A percentile compares a stretch with the other conserved stretches of the same genome.
These are phyloP conservation scores for Neurospora discreta DNA, from an alignment of 495 filamentous ascomycete species.

Conservation along the genomic window DNA sequence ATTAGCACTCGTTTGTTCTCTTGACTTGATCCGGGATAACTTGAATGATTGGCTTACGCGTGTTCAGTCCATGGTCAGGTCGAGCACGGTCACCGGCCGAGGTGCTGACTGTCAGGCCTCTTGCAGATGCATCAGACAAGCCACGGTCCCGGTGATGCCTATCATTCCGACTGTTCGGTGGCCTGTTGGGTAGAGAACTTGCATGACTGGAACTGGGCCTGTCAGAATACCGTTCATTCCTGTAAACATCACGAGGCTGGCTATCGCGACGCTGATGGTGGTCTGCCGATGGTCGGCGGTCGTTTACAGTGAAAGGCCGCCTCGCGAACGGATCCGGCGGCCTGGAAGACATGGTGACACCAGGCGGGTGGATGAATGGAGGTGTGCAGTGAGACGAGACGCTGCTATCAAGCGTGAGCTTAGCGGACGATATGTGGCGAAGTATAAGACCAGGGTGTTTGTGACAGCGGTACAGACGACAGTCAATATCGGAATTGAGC, in stretches of 20 bases:
- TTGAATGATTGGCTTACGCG: neutral
- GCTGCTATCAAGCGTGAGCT: neutral
- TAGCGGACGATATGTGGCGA: neutral
- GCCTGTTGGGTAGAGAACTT: neutral
- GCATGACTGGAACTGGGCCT: neutral
- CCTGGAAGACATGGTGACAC: slow-evolving; percentile 13
- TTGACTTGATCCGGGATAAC: neutral
- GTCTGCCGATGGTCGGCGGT: slow-evolving; percentile 8
- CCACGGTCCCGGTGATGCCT: neutral
- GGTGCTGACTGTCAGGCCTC: neutral
- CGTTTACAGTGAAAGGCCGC: slow-evolving; percentile 10
- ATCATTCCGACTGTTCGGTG: neutral
- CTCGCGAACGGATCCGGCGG: slow-evolving; percentile 10
- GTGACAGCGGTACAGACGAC: neutral
- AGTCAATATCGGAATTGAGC: neutral
- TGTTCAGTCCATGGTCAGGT: neutral
- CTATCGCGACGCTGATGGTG: slow-evolving; percentile 7
- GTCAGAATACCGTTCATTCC: slow-evolving; percentile 2
- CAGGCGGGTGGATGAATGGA: neutral
- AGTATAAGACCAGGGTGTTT: neutral
- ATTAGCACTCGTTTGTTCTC: neutral
- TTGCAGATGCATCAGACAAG: neutral
- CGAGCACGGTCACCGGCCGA: neutral
- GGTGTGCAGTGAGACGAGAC: neutral
- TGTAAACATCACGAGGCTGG: neutral